Evolutionary conservation across 176 grass and related monocot genomes (phyloP).

Genomic region (Calamus simplicifolius): DNA sequence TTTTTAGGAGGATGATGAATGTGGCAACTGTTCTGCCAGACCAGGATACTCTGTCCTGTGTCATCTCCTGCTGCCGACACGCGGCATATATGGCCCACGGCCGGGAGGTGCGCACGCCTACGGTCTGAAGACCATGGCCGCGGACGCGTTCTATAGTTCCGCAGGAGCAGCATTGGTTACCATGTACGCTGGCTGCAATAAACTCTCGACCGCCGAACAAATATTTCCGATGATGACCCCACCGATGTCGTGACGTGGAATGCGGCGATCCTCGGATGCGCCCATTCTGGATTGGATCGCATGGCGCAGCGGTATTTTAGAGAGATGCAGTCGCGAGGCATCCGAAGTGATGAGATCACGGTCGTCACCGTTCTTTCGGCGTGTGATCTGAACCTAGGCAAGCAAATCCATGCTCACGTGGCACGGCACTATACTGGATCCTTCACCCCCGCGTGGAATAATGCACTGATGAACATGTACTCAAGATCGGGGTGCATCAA

Average conservation of each 20-base stretch:
- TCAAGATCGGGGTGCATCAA: constrained; percentile 31
- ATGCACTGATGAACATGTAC: constrained; percentile 60
- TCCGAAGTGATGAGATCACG: constrained; percentile 36
- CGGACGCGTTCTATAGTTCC: constrained; percentile 34
- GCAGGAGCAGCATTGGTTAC: constrained; percentile 61
- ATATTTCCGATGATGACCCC: constrained; percentile 31
- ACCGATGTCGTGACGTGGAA: constrained; percentile 68
- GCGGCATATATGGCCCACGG: constrained; percentile 17
- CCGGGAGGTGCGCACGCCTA: constrained; percentile 41
- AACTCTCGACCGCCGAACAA: constrained; percentile 22
- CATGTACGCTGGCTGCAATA: constrained; percentile 36
- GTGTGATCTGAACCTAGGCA: constrained; percentile 41
- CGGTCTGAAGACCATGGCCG: constrained; percentile 30
- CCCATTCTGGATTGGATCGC: constrained; percentile 9
- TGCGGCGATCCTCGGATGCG: constrained; percentile 38
- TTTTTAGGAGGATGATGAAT: constrained; percentile 31
- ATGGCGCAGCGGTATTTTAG: constrained; percentile 41
- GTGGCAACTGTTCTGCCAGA: constrained; percentile 29
- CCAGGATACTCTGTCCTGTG: constrained; percentile 44
- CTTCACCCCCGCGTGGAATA: constrained; percentile 24
- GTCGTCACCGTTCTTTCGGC: constrained; percentile 31
- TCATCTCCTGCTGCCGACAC: constrained; percentile 50
- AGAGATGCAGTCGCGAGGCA: constrained; percentile 35
- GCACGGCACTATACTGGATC: constrained; percentile 4
- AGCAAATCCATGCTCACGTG: constrained; percentile 49